Percentiles rank a stretch among this genome's conserved stretches.
Conservation (phyloP, 2,329 filamentous ascomycete species). For the Colletotrichum tanaceti region DNA sequence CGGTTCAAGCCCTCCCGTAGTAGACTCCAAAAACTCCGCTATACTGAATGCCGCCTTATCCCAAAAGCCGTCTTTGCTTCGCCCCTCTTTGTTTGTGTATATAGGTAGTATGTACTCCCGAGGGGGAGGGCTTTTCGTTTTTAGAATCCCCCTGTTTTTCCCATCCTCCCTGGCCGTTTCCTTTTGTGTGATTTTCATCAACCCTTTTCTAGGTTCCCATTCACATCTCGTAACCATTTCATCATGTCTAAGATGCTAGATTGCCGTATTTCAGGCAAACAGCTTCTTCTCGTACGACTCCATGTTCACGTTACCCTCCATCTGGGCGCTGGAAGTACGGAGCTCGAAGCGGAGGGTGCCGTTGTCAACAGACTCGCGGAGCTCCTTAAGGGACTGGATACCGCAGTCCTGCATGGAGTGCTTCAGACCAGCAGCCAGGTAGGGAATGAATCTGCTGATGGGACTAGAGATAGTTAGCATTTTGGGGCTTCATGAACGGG, state of each 20-base stretch:
- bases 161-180: slow-evolving; percentile 6
- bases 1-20: slow-evolving; percentile 7
- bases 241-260: slow-evolving; percentile 14
- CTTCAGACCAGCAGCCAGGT: slow-evolving; percentile 94
- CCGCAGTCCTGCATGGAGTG: slow-evolving; percentile 98
- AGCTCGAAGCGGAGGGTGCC: slow-evolving; percentile 92
- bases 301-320: slow-evolving; percentile 98
- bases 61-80: slow-evolving; percentile 19
- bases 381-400: slow-evolving; percentile 79
- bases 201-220: slow-evolving; percentile 10
- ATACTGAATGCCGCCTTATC: slow-evolving; percentile 30
- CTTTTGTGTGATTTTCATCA: slow-evolving; percentile 21
- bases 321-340: slow-evolving; percentile 91
- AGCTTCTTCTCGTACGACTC: slow-evolving; percentile 99
- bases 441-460: slow-evolving; percentile 94
- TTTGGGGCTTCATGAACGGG: not conserved
- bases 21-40: slow-evolving; percentile 39
- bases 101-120: slow-evolving; percentile 16
- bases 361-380: slow-evolving; percentile 79
- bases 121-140: slow-evolving; percentile 13
- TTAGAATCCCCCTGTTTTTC: slow-evolving; percentile 15
- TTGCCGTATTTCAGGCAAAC: slow-evolving; percentile 73
- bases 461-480: slow-evolving; percentile 64
- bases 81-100: slow-evolving; percentile 16
- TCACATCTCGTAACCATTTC: slow-evolving; percentile 19